These are phyloP conservation scores for Sambucus nigra DNA, from an alignment of 129 eudicot species.

Conservation along the genomic window DNA sequence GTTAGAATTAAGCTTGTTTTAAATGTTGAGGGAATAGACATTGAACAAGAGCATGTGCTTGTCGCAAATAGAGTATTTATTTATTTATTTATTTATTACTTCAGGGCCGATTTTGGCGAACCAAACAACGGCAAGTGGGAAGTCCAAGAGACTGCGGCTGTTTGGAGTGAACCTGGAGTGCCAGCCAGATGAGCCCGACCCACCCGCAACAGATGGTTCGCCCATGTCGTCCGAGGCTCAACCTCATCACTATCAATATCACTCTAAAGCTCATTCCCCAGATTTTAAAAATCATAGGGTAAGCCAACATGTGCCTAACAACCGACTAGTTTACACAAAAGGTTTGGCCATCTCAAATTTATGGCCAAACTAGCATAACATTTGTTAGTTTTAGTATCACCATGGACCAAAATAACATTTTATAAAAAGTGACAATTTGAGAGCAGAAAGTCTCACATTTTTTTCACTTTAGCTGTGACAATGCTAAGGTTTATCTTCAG, in stretches of 20 bases:
- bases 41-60: too few relatives aligned
- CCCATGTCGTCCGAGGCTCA: conserved; percentile 33
- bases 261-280: conserved; percentile 14
- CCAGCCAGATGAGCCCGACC: conserved; percentile 29
- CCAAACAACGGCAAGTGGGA: conserved; percentile 19
- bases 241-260: conserved; percentile 30
- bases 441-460: too few relatives aligned
- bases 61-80: neutral
- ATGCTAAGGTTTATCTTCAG: too few relatives aligned
- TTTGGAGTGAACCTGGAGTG: conserved; percentile 71
- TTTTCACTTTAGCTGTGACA: too few relatives aligned
- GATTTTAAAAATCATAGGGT: conserved; percentile 57
- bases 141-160: conserved; percentile 50
- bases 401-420: too few relatives aligned
- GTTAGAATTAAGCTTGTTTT: too few relatives aligned
- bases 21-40: too few relatives aligned
- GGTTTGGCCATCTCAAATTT: too few relatives aligned
- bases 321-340: neutral
- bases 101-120: conserved; percentile 9
- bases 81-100: neutral
- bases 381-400: too few relatives aligned
- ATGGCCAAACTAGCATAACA: too few relatives aligned
- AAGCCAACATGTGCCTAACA: conserved; percentile 17
- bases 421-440: too few relatives aligned
- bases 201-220: conserved; percentile 48